Evolutionary conservation across 164 flowering plant species (phyloP).

Genomic region (Chloranthus sessilifolius): DNA sequence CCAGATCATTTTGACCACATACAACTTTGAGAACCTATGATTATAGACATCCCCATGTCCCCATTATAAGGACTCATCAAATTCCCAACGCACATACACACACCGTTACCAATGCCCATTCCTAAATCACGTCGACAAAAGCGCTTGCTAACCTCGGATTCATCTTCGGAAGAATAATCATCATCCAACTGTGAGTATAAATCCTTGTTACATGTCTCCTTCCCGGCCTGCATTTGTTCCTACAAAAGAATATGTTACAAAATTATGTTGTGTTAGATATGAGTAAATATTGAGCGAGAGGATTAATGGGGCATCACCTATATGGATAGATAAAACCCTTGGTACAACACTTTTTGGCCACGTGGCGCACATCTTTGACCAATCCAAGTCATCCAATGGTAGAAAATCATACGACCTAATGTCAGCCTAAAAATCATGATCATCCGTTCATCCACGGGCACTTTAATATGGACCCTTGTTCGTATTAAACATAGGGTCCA

Average conservation of each 20-base stretch:
- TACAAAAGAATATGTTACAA: too few relatives aligned
- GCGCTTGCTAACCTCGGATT: slow-evolving; percentile 33
- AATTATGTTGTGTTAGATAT: not conserved
- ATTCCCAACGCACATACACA: not conserved
- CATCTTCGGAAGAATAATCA: slow-evolving; percentile 28
- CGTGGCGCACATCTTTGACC: too few relatives aligned
- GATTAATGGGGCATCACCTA: too few relatives aligned
- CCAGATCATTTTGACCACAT: too few relatives aligned
- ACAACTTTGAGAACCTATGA: not conserved
- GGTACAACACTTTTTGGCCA: too few relatives aligned
- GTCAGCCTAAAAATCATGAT: too few relatives aligned
- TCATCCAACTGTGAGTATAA: slow-evolving; percentile 27
- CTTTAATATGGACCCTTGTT: too few relatives aligned
- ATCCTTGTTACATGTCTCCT: slow-evolving; percentile 31
- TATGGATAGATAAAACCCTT: too few relatives aligned
- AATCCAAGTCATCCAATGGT: too few relatives aligned
- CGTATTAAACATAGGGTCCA: too few relatives aligned
- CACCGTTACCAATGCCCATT: not conserved
- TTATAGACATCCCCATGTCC: not conserved
- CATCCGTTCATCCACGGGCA: too few relatives aligned
- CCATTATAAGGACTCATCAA: not conserved
- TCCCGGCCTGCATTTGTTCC: slow-evolving; percentile 39
- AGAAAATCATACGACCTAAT: too few relatives aligned
- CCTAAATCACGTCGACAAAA: not conserved
- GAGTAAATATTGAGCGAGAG: not conserved